Percentiles rank a stretch among this genome's conserved stretches.
Evolutionary conservation across 805 yeast species (phyloP).

Genomic region (Starmerella stellata): DNA sequence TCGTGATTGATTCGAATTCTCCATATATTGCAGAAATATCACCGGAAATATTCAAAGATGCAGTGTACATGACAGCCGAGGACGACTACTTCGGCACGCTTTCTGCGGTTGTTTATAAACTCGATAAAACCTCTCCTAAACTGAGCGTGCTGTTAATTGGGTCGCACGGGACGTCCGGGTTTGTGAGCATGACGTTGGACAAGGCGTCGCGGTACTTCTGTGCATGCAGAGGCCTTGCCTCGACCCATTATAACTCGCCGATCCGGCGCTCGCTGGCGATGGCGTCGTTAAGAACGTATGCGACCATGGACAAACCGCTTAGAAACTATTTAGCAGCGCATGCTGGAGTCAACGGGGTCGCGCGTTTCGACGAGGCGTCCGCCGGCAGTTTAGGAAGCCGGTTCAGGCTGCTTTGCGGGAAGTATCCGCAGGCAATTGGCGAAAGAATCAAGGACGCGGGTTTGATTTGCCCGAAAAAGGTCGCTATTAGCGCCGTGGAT

Average conservation of each 20-base stretch:
- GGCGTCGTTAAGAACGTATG: conserved; percentile 47
- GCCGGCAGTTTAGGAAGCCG: conserved; percentile 65
- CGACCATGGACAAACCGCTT: conserved; percentile 30
- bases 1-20: conserved; percentile 21
- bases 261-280: conserved; percentile 65
- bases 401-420: conserved; percentile 37
- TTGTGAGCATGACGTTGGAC: conserved; percentile 39
- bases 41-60: conserved; percentile 16
- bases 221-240: conserved; percentile 52
- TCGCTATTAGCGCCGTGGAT: conserved; percentile 46
- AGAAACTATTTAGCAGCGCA: too few species aligned
- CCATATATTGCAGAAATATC: conserved; percentile 21
- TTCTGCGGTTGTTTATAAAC: conserved; percentile 22
- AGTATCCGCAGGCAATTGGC: conserved; percentile 43
- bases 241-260: conserved; percentile 33
- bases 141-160: conserved; percentile 22
- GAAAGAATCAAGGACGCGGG: conserved; percentile 38
- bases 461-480: conserved; percentile 31
- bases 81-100: conserved; percentile 23
- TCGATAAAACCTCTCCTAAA: conserved; percentile 12
- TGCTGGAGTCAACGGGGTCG: conserved; percentile 4
- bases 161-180: conserved; percentile 44
- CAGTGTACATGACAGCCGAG: conserved; percentile 24
- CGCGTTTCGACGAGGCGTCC: conserved; percentile 46
- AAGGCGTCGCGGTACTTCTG: conserved; percentile 53